Evolutionary conservation across 2,329 filamentous ascomycete genomes (phyloP), one percentile per base, ranked within the genome.

Genomic region (Aureobasidium sp.): DNA sequence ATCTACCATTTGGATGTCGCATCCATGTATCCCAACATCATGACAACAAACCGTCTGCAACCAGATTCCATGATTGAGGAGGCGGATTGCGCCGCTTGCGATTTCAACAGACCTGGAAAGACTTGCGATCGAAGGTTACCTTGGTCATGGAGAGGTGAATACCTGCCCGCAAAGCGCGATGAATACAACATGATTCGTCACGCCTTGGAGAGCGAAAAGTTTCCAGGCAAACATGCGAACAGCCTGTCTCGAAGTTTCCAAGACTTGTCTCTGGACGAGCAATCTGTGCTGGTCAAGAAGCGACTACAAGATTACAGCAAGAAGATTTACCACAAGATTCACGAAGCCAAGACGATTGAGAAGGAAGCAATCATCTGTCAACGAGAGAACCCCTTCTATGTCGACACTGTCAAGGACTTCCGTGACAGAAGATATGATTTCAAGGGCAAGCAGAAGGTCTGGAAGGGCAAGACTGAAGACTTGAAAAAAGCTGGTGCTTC

Each of bases 21-120:
- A 19, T 96, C 94, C 62, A 99, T 99, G 94, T 99, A 99, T 72
- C 94, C 94, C 10, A 99, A 99, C 74, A 99, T 99, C 73, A 99
- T 99, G 95, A 99, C 95, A 1, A 99, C 94, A 1, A 99, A 99
- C 73, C 88, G 94, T 72, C 75, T 99, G 49, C 94, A 99, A 67
- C 94, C 94, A 0, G 94, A 99, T 73, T 97, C 94, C n/a, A 95
- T 99, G 91, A 95, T 99, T 58, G 80, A 93, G 50, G 95, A 99
- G 71, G 90, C 92, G 0, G 90, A 96, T 68, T 99, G 95, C 69
- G 94, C 94, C 2, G 92, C 94, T 11, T 99, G 95, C 74, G 95
- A 99, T 72, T 99, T 99, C 79, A 99, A 99, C 67, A 81, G 94
- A 46, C 94, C 94, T 0, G 94, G 94, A 33, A 99, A 99, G 75